Conservation (phyloP, 306 rosid genomes). For the Herpetospermum pedunculosum region DNA sequence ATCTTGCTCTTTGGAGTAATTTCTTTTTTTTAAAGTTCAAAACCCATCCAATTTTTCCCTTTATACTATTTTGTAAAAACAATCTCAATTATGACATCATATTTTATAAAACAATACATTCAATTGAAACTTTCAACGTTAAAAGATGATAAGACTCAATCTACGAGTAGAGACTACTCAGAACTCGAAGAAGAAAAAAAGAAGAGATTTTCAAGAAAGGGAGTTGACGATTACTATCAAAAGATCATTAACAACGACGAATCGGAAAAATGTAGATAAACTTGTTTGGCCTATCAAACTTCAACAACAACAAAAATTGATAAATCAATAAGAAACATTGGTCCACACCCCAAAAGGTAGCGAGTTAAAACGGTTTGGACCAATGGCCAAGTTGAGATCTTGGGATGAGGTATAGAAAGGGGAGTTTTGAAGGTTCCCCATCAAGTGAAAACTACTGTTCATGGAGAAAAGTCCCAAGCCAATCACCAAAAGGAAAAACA, state of each 20-base stretch:
- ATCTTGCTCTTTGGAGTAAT: neutral
- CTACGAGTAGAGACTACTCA: neutral
- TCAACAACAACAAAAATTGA: neutral
- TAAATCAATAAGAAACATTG: neutral
- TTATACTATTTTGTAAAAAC: too few species aligned
- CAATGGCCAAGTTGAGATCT: neutral
- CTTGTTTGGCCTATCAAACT: neutral
- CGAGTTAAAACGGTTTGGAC: neutral
- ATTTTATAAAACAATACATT: neutral
- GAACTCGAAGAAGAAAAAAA: neutral
- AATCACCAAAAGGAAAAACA: neutral
- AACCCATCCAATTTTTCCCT: neutral
- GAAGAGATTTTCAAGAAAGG: neutral
- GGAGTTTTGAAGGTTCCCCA: neutral
- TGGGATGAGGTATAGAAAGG: neutral
- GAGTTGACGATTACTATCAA: neutral
- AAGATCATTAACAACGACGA: neutral
- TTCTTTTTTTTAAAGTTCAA: neutral
- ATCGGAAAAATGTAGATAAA: neutral
- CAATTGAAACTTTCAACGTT: neutral
- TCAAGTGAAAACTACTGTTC: neutral
- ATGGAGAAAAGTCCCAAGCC: neutral
- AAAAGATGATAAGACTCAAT: neutral
- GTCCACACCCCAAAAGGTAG: neutral
- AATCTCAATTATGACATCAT: neutral